Conservation (phyloP, 306 rosid genomes). For the Luffa aegyptiaca region DNA sequence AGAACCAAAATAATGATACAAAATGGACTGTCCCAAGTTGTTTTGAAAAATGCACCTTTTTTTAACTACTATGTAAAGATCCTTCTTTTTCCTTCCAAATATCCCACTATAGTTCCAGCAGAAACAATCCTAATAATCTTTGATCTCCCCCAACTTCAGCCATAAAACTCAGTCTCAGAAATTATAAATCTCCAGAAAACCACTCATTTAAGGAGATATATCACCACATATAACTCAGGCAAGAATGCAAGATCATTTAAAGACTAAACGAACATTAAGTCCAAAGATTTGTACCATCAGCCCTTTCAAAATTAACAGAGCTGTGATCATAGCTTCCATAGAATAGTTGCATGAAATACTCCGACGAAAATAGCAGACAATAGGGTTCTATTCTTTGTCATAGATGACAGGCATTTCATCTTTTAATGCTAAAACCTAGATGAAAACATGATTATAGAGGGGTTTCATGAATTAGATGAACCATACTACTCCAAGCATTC, state of each 20-base stretch:
- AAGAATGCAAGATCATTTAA: neutral
- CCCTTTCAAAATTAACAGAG: neutral
- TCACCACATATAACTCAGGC: neutral
- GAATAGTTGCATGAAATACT: neutral
- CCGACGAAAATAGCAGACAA: neutral
- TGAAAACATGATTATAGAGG: neutral
- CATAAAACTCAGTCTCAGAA: neutral
- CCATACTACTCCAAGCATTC: neutral
- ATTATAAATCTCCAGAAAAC: neutral
- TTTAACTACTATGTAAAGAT: neutral
- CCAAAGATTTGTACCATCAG: neutral
- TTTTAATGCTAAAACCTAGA: neutral
- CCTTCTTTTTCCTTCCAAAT: neutral
- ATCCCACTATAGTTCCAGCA: neutral
- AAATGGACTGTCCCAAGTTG: neutral
- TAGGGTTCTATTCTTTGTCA: neutral
- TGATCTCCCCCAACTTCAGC: neutral
- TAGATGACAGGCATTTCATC: neutral
- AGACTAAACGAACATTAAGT: neutral
- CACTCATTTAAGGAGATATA: neutral
- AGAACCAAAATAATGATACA: neutral
- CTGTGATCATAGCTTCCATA: neutral
- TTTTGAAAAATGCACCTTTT: neutral
- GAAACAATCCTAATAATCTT: neutral
- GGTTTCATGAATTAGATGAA: neutral